Conservation (phyloP, 352 stramenopile genomes). For the Globisporangium orthogonon region DNA sequence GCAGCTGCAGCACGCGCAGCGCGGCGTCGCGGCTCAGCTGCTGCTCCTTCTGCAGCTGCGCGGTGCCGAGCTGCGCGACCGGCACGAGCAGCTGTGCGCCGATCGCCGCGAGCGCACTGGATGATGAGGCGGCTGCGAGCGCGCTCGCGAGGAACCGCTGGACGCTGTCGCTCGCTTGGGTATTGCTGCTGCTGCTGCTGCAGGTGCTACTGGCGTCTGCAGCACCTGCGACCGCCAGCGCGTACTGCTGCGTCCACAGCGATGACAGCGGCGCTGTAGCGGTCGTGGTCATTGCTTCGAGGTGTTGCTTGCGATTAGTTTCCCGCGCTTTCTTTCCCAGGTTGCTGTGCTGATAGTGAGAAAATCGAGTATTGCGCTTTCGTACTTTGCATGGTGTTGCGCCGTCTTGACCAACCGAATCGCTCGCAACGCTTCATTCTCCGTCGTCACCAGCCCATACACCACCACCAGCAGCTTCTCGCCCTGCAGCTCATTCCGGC, state of each 20-base stretch:
- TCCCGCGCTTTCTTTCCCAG: too few relatives aligned
- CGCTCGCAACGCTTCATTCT: not conserved
- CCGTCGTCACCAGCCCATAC: not conserved
- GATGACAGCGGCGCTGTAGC: not conserved
- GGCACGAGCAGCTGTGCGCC: constrained; percentile 17
- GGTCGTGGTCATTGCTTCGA: not conserved
- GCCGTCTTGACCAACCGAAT: not conserved
- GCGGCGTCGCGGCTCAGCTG: constrained; percentile 22
- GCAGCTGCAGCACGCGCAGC: constrained; percentile 55
- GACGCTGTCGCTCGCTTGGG: not conserved
- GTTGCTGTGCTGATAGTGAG: not conserved
- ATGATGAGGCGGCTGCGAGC: not conserved
- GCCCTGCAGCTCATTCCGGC: not conserved
- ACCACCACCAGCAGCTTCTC: not conserved
- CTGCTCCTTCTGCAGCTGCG: constrained; percentile 18
- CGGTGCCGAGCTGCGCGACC: constrained; percentile 23
- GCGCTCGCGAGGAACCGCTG: constrained; percentile 8
- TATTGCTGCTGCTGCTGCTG: not conserved
- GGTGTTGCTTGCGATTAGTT: too few relatives aligned
- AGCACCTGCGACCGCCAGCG: constrained; percentile 1
- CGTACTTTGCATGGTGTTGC: not conserved
- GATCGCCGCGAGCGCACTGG: constrained; percentile 11
- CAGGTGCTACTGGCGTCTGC: not conserved
- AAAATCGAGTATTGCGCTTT: not conserved
- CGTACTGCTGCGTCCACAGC: constrained; percentile 12